A percentile compares a stretch with the other conserved stretches of the same genome.
Conservation (phyloP, 768 basidiomycete species). For the Leccinum boreale region DNA sequence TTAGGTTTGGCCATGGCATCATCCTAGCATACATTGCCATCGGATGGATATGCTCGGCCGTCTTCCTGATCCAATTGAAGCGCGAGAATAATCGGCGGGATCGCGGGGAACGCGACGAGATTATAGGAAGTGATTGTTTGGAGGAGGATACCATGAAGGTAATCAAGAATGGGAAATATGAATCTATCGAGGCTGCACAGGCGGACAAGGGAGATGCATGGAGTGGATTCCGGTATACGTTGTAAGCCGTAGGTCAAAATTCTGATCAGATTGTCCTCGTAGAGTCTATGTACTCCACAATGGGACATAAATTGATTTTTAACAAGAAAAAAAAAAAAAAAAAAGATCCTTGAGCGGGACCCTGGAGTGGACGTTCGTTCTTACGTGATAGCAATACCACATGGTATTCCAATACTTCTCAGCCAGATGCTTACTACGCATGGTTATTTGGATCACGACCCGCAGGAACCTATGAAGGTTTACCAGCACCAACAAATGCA, state of each 20-base stretch:
- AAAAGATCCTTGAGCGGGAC: background rate
- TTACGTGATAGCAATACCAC: background rate
- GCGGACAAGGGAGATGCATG: slow-evolving; percentile 63
- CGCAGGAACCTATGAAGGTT: slow-evolving; percentile 22
- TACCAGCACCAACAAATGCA: slow-evolving; percentile 26
- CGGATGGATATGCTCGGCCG: slow-evolving; percentile 51
- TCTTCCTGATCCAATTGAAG: slow-evolving; percentile 47
- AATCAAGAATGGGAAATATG: slow-evolving; percentile 52
- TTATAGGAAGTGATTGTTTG: slow-evolving; percentile 50
- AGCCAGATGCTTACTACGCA: background rate
- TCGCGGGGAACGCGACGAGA: slow-evolving; percentile 65
- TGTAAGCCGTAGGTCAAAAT: slow-evolving; percentile 26
- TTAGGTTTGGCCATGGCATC: slow-evolving; percentile 64
- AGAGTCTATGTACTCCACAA: too few relatives aligned
- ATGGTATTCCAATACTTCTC: background rate
- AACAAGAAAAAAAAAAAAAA: too few relatives aligned
- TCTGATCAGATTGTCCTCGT: background rate
- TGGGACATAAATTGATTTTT: too few relatives aligned
- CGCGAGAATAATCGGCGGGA: slow-evolving; percentile 62
- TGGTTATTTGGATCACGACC: background rate
- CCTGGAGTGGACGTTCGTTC: background rate
- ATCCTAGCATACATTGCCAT: slow-evolving; percentile 68
- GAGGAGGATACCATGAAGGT: slow-evolving; percentile 27
- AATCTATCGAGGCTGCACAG: slow-evolving; percentile 54
- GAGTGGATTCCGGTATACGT: slow-evolving; percentile 73